Evolutionary conservation across 208 protist genomes (phyloP).

Genomic region (Acanthamoeba castellanii): DNA sequence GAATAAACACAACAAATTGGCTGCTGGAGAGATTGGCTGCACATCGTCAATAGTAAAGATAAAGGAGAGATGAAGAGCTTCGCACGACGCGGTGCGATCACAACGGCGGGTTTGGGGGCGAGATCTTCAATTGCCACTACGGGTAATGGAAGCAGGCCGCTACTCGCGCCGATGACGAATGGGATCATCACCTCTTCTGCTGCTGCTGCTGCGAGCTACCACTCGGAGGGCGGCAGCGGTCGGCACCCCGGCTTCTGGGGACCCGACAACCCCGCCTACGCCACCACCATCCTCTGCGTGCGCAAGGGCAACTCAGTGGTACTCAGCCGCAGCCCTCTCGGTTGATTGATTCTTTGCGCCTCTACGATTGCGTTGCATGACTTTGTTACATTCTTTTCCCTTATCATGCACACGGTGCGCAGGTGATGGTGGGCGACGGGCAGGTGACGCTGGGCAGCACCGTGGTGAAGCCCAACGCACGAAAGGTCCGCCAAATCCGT

Average conservation of each 20-base stretch:
- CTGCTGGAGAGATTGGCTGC: too few relatives aligned
- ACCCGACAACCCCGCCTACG: slow-evolving; percentile 45
- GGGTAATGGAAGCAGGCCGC: too few relatives aligned
- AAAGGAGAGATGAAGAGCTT: too few relatives aligned
- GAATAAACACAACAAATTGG: too few relatives aligned
- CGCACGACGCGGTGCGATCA: too few relatives aligned
- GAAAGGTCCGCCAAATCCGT: slow-evolving; percentile 77
- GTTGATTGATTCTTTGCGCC: neutral
- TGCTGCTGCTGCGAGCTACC: neutral
- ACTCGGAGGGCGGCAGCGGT: neutral
- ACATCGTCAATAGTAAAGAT: too few relatives aligned
- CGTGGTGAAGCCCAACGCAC: slow-evolving; percentile 79
- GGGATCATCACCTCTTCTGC: too few relatives aligned
- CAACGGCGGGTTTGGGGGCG: too few relatives aligned
- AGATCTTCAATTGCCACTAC: too few relatives aligned
- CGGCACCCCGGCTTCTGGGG: neutral
- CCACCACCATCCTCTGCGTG: slow-evolving; percentile 79
- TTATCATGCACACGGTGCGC: neutral
- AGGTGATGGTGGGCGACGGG: slow-evolving; percentile 79
- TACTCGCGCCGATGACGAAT: too few relatives aligned
- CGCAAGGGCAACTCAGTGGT: slow-evolving; percentile 77
- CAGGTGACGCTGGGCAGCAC: slow-evolving; percentile 77
- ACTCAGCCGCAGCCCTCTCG: neutral
- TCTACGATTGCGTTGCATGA: neutral
- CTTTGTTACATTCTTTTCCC: too few relatives aligned